Percentiles rank a stretch among this genome's conserved stretches.
phyloP scores from a whole-genome alignment of 805 yeast genomes.

The Tetrapisispora phaffii region DNA sequence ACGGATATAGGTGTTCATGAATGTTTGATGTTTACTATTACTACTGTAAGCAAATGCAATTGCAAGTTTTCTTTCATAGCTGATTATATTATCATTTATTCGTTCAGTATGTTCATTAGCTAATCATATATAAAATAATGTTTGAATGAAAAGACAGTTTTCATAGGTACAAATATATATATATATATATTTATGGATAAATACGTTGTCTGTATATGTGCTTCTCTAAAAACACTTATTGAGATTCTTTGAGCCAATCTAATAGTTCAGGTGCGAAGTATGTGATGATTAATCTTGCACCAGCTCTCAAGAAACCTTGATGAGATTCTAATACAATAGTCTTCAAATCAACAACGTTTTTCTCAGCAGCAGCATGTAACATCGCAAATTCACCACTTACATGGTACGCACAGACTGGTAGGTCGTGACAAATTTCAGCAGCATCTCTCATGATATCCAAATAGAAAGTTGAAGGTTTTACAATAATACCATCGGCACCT shows the following conservation, averaged over 20 bases:
- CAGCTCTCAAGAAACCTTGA: conserved; percentile 87
- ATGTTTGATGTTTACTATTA: too few relatives aligned
- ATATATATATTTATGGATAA: not conserved
- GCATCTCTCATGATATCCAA: conserved; percentile 88
- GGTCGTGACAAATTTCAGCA: conserved; percentile 64
- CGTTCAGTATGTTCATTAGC: too few relatives aligned
- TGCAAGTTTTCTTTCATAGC: not conserved
- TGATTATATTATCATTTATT: too few relatives aligned
- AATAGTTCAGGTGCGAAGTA: conserved; percentile 93
- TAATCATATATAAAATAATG: too few relatives aligned
- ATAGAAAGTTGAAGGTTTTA: conserved; percentile 93
- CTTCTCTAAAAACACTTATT: not conserved
- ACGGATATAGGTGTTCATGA: too few relatives aligned
- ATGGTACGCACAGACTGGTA: conserved; percentile 91
- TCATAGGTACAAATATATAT: not conserved
- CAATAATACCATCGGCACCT: conserved; percentile 93
- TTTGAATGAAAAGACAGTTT: too few relatives aligned
- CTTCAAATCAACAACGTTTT: conserved; percentile 81
- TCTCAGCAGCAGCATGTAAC: conserved; percentile 97
- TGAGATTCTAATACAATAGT: conserved; percentile 74
- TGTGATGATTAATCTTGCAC: conserved; percentile 83
- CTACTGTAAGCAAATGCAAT: too few relatives aligned
- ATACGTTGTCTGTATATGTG: not conserved
- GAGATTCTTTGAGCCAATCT: conserved; percentile 49
- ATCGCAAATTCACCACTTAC: conserved; percentile 96